phyloP scores from a whole-genome alignment of 768 basidiomycete genomes.

The Leucosporidium yakuticum region DNA sequence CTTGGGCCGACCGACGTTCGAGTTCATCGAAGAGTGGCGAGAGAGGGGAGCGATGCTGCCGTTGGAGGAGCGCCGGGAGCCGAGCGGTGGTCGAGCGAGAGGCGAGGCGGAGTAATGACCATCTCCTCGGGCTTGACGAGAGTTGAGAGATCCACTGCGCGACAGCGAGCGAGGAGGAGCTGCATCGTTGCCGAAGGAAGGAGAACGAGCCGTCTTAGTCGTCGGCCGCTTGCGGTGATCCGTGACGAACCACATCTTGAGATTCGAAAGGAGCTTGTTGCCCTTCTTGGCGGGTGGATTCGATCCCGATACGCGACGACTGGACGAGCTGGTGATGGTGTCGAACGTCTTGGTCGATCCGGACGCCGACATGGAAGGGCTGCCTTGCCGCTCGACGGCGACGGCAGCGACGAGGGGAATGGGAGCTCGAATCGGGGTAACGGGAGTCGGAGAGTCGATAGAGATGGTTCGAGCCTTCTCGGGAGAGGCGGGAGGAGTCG shows the following conservation, averaged over 20 bases:
- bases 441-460: no score
- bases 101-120: constrained; percentile 42
- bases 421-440: no score
- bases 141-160: no score
- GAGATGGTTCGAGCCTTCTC: no score
- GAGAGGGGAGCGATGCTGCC: constrained; percentile 21
- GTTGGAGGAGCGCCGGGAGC: constrained; percentile 34
- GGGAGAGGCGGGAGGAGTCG: constrained; percentile 1
- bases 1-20: constrained; percentile 21
- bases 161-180: no score
- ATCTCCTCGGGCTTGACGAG: constrained; percentile 43
- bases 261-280: constrained; percentile 69
- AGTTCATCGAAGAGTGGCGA: constrained; percentile 24
- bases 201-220: constrained; percentile 10
- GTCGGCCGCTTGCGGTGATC: constrained; percentile 75
- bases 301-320: constrained; percentile 43
- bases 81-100: constrained; percentile 27
- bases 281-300: constrained; percentile 38
- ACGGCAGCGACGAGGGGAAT: no score
- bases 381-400: no score
- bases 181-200: no score
- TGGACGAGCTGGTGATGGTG: constrained; percentile 60
- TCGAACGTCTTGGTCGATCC: constrained; percentile 9
- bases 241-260: constrained; percentile 88
- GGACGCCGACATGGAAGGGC: no score